These are phyloP conservation scores for Nemania sp. DNA, from an alignment of 2,329 filamentous ascomycete genomes.

Conservation along the genomic window DNA sequence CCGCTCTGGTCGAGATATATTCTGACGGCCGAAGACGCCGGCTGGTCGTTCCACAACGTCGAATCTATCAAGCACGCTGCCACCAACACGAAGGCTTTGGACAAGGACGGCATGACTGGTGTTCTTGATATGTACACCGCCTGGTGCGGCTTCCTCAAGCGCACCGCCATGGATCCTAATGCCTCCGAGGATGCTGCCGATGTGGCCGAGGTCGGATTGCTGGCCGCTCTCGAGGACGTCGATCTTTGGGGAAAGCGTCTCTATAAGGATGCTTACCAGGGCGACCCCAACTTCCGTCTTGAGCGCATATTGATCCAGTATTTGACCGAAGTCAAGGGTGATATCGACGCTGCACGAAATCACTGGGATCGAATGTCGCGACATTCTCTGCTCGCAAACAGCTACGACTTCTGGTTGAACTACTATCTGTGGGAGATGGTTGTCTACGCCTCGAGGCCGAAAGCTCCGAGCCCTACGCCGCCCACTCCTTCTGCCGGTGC, in stretches of 20 bases:
- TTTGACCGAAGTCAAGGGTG: slow-evolving; percentile 79
- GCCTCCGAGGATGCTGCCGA: slow-evolving; percentile 82
- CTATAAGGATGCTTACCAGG: slow-evolving; percentile 74
- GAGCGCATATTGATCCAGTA: slow-evolving; percentile 93
- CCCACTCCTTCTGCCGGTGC: slow-evolving; percentile 41
- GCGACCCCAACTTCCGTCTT: slow-evolving; percentile 86
- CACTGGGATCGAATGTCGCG: slow-evolving; percentile 74
- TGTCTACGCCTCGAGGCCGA: slow-evolving; percentile 55
- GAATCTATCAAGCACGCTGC: slow-evolving; percentile 91
- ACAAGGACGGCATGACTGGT: slow-evolving; percentile 83
- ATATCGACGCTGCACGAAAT: slow-evolving; percentile 73
- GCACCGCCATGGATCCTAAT: slow-evolving; percentile 75
- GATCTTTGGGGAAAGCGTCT: slow-evolving; percentile 75
- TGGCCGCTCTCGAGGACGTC: slow-evolving; percentile 83
- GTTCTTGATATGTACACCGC: slow-evolving; percentile 89
- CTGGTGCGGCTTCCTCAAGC: slow-evolving; percentile 93
- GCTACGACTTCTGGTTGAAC: slow-evolving; percentile 90
- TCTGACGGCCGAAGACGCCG: slow-evolving; percentile 78
- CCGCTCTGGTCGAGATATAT: slow-evolving; percentile 89
- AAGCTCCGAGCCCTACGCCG: slow-evolving; percentile 56
- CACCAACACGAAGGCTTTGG: slow-evolving; percentile 81
- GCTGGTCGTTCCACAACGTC: slow-evolving; percentile 75
- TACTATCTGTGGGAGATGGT: slow-evolving; percentile 94
- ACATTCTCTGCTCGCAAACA: slow-evolving; percentile 68
- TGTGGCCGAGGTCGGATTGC: slow-evolving; percentile 86